phyloP scores from a whole-genome alignment of 2,329 filamentous ascomycete species.

The Diaporthe longicolla region DNA sequence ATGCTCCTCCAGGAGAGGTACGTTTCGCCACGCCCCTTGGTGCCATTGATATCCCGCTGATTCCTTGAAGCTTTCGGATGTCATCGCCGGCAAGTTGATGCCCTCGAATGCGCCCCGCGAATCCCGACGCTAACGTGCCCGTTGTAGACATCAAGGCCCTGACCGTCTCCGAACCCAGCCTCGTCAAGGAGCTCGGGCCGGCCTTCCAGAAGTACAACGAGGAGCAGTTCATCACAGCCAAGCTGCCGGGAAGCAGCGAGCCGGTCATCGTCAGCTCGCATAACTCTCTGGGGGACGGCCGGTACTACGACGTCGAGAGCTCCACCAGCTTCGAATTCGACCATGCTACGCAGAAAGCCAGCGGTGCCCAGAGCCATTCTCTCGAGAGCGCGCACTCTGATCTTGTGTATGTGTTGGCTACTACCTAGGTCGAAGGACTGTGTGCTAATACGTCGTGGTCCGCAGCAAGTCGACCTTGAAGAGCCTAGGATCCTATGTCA shows the following conservation, averaged over 20 bases:
- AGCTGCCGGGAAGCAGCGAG: conserved; percentile 88
- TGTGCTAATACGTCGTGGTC: conserved; percentile 29
- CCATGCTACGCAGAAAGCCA: conserved; percentile 87
- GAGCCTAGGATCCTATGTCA: conserved; percentile 79
- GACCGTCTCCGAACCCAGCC: conserved; percentile 76
- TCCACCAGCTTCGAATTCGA: conserved; percentile 92
- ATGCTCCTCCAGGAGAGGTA: conserved; percentile 97
- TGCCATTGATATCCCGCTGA: conserved; percentile 43
- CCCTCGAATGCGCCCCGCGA: not conserved
- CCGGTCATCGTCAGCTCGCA: conserved; percentile 88
- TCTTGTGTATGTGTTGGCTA: conserved; percentile 75
- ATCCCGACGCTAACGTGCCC: conserved; percentile 20
- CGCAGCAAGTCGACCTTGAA: conserved; percentile 86
- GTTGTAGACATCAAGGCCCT: conserved; percentile 88
- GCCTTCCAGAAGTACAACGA: conserved; percentile 97
- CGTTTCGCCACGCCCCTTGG: conserved; percentile 48
- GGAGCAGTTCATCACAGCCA: conserved; percentile 89
- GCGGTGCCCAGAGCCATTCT: conserved; percentile 82
- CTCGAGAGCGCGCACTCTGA: conserved; percentile 83
- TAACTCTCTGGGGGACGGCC: conserved; percentile 83
- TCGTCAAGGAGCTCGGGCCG: conserved; percentile 80
- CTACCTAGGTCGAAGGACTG: not conserved
- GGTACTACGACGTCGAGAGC: conserved; percentile 93
- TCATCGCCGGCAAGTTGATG: conserved; percentile 79
- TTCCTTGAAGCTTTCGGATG: conserved; percentile 80